These are phyloP conservation scores for Leucocoprinus birnbaumii DNA, from an alignment of 768 basidiomycete species.

Conservation along the genomic window DNA sequence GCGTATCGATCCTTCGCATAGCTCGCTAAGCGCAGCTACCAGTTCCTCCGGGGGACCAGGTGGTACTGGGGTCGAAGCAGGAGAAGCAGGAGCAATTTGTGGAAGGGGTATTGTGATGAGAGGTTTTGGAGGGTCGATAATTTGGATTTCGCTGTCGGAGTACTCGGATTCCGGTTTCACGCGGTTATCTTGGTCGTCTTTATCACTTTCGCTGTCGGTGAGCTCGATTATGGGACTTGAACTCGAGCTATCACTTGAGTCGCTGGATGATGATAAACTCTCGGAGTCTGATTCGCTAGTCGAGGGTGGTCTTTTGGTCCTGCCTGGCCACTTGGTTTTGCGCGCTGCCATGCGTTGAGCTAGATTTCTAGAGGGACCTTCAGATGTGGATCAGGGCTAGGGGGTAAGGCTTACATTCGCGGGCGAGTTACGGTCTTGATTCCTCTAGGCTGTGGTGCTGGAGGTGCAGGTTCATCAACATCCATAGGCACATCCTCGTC, in stretches of 20 bases:
- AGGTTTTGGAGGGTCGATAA: conserved; percentile 15
- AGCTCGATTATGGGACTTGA: neutral
- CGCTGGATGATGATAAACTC: conserved; percentile 2
- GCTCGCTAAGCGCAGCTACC: conserved; percentile 7
- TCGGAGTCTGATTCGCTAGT: neutral
- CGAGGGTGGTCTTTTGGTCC: neutral
- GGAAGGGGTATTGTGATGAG: conserved; percentile 16
- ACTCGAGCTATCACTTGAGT: conserved; percentile 6
- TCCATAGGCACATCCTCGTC: conserved; percentile 8
- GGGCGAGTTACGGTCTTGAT: neutral
- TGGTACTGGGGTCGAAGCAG: neutral
- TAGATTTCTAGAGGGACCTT: neutral
- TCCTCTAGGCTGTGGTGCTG: neutral
- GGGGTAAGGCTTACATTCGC: neutral
- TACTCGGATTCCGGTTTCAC: neutral
- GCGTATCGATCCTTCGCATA: neutral
- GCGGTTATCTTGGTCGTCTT: conserved; percentile 3
- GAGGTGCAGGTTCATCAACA: conserved; percentile 2
- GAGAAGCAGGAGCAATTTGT: conserved; percentile 12
- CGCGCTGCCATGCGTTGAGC: conserved; percentile 6
- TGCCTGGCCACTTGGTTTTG: conserved; percentile 1
- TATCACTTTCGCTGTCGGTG: conserved; percentile 1
- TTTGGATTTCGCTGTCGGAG: conserved; percentile 12
- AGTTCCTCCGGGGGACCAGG: neutral
- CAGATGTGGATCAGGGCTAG: neutral